Percentiles rank a stretch among this genome's conserved stretches.
phyloP scores from a whole-genome alignment of 192 early-diverging fungal genomes.

The Backusella tarrabulga region DNA sequence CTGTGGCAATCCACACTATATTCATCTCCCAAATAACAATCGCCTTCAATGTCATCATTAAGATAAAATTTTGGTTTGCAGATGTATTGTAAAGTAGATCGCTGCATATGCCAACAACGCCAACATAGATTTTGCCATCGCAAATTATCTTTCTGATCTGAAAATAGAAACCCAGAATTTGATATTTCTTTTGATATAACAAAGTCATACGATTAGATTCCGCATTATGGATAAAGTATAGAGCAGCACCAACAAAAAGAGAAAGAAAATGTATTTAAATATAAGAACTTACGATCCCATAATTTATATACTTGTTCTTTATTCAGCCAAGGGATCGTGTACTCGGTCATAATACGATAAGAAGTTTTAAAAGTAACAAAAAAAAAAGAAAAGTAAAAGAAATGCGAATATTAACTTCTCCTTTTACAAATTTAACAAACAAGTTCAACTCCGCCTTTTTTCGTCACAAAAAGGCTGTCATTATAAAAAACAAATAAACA shows the following conservation, averaged over 20 bases:
- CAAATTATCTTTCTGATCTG: conserved; percentile 1
- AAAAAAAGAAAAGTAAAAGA: not conserved
- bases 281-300: conserved; percentile 4
- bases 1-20: not conserved
- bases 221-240: not conserved
- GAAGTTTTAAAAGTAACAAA: not conserved
- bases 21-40: not conserved
- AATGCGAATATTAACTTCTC: not conserved
- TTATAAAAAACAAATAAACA: conserved; percentile 3
- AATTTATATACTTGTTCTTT: conserved; percentile 1
- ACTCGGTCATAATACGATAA: not conserved
- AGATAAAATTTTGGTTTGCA: not conserved
- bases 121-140: not conserved
- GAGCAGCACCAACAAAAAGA: not conserved
- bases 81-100: not conserved
- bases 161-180: not conserved
- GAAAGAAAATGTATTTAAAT: not conserved
- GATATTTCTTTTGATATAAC: not conserved
- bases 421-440: not conserved
- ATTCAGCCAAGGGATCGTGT: not conserved
- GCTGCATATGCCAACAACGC: not conserved
- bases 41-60: not conserved
- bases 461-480: not conserved
- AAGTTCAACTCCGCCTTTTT: not conserved
- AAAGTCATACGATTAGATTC: not conserved